Evolutionary conservation across 116 monocot species (phyloP).

Genomic region (Cymodocea nodosa): DNA sequence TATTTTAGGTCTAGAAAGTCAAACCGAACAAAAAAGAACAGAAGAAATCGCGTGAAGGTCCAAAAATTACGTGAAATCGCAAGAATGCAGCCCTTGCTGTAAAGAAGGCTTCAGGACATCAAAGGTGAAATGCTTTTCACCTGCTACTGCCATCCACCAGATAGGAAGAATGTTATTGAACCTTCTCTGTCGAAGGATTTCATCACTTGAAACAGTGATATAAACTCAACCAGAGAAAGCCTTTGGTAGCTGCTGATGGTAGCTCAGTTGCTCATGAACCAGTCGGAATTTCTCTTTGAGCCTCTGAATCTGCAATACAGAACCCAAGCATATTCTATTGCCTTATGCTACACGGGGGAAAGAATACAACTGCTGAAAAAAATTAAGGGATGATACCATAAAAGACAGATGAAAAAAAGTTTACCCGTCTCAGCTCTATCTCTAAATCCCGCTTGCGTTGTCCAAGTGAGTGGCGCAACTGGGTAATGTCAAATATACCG

Average conservation of each 20-base stretch:
- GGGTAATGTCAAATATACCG: slow-evolving; percentile 62
- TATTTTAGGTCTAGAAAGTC: too few species aligned
- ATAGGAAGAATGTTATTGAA: neutral
- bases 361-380: neutral
- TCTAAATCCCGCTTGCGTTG: slow-evolving; percentile 55
- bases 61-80: too few species aligned
- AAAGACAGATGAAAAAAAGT: neutral
- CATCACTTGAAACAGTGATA: neutral
- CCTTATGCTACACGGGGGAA: neutral
- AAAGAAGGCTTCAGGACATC: too few species aligned
- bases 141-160: too few species aligned
- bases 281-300: slow-evolving; percentile 61
- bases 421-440: slow-evolving; percentile 70
- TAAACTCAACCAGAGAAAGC: neutral
- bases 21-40: too few species aligned
- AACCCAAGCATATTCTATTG: neutral
- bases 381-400: neutral
- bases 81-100: too few species aligned
- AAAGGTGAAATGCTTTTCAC: too few species aligned
- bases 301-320: slow-evolving; percentile 40
- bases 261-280: slow-evolving; percentile 50
- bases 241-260: slow-evolving; percentile 8
- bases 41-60: too few species aligned
- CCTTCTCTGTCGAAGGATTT: neutral
- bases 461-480: slow-evolving; percentile 48